These are phyloP conservation scores for Hysterium pulicare DNA, from an alignment of 2,329 filamentous ascomycete genomes.

Conservation along the genomic window DNA sequence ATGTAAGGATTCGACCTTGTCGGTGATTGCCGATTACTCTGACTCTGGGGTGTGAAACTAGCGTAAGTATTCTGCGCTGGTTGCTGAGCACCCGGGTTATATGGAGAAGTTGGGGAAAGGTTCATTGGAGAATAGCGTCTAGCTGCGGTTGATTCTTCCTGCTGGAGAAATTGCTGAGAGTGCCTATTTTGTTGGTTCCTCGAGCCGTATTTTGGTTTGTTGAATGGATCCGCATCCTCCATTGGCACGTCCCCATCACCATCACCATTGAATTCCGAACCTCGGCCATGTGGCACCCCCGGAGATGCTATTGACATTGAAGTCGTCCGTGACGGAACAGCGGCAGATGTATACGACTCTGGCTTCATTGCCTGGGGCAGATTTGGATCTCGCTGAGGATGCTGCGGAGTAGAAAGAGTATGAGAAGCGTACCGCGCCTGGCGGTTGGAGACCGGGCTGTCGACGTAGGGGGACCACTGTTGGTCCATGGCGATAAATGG, in stretches of 20 bases:
- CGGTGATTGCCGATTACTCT: slow-evolving; percentile 71
- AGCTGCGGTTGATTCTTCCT: slow-evolving; percentile 76
- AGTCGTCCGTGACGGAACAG: slow-evolving; percentile 33
- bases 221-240: slow-evolving; percentile 86
- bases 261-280: slow-evolving; percentile 37
- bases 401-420: slow-evolving; percentile 27
- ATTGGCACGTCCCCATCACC: slow-evolving; percentile 56
- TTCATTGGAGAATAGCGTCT: slow-evolving; percentile 98
- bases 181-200: slow-evolving; percentile 74
- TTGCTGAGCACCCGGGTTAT: slow-evolving; percentile 61
- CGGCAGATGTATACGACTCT: slow-evolving; percentile 33
- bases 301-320: slow-evolving; percentile 38
- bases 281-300: slow-evolving; percentile 24
- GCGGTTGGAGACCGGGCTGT: slow-evolving; percentile 30
- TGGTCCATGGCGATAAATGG: slow-evolving; percentile 29
- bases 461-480: slow-evolving; percentile 38
- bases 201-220: slow-evolving; percentile 80
- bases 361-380: slow-evolving; percentile 31
- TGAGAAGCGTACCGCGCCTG: slow-evolving; percentile 38
- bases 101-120: slow-evolving; percentile 76
- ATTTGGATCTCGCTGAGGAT: slow-evolving; percentile 28
- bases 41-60: slow-evolving; percentile 42
- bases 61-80: slow-evolving; percentile 36
- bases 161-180: slow-evolving; percentile 68
- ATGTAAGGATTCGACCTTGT: slow-evolving; percentile 62